Evolutionary conservation across 2,329 filamentous ascomycete genomes (phyloP).

Genomic region (Arthrobotrys conoides): DNA sequence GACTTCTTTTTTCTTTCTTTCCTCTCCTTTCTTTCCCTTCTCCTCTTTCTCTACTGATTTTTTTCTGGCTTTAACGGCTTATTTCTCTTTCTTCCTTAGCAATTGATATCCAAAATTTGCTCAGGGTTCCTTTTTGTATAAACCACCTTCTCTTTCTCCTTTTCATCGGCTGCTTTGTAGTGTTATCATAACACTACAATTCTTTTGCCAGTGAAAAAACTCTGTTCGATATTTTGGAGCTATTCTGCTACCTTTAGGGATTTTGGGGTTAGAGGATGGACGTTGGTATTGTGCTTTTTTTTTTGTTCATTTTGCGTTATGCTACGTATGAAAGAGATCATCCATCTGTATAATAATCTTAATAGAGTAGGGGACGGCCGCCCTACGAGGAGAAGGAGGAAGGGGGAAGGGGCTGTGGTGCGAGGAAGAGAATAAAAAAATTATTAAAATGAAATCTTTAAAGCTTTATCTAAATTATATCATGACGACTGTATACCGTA

Average conservation of each 20-base stretch:
- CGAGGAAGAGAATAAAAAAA: constrained; percentile 15
- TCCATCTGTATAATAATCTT: constrained; percentile 27
- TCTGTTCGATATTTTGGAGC: constrained; percentile 11
- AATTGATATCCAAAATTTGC: constrained; percentile 15
- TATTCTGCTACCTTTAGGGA: constrained; percentile 8
- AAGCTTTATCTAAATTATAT: too few relatives aligned
- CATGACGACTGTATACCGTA: too few relatives aligned
- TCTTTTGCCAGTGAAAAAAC: constrained; percentile 1
- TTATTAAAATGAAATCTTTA: neutral
- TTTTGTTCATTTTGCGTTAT: constrained; percentile 10
- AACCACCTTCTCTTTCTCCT: constrained; percentile 9
- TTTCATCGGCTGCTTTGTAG: neutral
- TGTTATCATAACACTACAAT: neutral
- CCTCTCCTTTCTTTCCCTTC: neutral
- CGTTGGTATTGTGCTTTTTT: constrained; percentile 20
- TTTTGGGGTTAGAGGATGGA: constrained; percentile 1
- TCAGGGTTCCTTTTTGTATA: constrained; percentile 23
- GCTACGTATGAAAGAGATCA: constrained; percentile 6
- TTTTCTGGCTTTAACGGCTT: neutral
- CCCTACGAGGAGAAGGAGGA: neutral
- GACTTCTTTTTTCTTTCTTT: neutral
- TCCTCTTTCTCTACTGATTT: constrained; percentile 1
- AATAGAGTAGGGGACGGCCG: constrained; percentile 7
- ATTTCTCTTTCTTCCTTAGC: constrained; percentile 16
- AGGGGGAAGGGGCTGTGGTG: neutral